A percentile compares a stretch with the other conserved stretches of the same genome.
phyloP scores from a whole-genome alignment of 768 basidiomycete species.

The Mycena venus region DNA sequence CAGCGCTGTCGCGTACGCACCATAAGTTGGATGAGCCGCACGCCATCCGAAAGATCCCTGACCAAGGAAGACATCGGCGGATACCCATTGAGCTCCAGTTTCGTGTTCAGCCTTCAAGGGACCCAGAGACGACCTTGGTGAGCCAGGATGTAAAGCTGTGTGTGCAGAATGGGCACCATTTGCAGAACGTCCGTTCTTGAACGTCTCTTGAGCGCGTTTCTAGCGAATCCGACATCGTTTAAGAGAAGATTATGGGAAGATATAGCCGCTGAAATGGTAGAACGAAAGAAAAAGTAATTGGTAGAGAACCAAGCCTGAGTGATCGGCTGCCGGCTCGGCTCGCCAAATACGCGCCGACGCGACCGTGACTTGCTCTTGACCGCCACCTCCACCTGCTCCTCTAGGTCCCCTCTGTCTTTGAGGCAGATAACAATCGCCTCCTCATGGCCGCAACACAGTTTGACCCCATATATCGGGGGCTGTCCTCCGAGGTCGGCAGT shows the following conservation, averaged over 20 bases:
- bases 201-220: constrained; percentile 74
- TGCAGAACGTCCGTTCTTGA: constrained; percentile 90
- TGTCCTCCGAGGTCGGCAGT: constrained; percentile 86
- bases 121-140: not conserved
- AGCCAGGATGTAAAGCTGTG: constrained; percentile 18
- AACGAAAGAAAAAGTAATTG: constrained; percentile 16
- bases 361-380: not conserved
- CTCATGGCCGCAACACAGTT: constrained; percentile 81
- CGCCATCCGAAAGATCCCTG: constrained; percentile 93
- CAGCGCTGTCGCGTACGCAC: constrained; percentile 54
- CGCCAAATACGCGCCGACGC: constrained; percentile 54
- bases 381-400: constrained; percentile 23
- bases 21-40: constrained; percentile 95
- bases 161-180: constrained; percentile 70
- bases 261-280: constrained; percentile 7
- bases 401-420: constrained; percentile 24
- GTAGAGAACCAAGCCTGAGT: not conserved
- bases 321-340: too few species aligned
- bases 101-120: constrained; percentile 89
- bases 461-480: constrained; percentile 85
- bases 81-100: constrained; percentile 87
- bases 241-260: constrained; percentile 10
- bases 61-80: constrained; percentile 92
- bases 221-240: constrained; percentile 58
- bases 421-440: not conserved